phyloP scores from a whole-genome alignment of 2,329 filamentous ascomycete genomes.

The Mycogone perniciosa region DNA sequence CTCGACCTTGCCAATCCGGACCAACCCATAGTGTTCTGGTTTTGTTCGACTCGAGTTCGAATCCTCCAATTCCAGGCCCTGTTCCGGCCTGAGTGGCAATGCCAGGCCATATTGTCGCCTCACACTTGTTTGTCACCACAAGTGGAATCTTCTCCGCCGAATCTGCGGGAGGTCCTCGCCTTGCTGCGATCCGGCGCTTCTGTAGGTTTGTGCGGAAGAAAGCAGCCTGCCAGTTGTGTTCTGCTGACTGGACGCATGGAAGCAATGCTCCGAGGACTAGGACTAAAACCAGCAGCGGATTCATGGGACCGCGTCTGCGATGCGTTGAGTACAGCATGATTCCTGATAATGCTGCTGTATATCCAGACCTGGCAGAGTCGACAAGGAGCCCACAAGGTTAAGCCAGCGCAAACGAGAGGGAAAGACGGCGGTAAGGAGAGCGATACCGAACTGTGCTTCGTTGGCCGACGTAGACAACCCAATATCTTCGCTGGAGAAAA shows the following conservation, averaged over 20 bases:
- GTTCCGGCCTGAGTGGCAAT: slow-evolving; percentile 66
- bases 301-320: slow-evolving; percentile 13
- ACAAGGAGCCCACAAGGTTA: background rate
- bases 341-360: background rate
- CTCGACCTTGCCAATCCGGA: slow-evolving; percentile 69
- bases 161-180: slow-evolving; percentile 26
- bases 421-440: background rate
- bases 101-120: slow-evolving; percentile 67
- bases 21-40: slow-evolving; percentile 59
- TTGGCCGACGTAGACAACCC: no score
- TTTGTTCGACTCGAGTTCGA: slow-evolving; percentile 54
- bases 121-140: slow-evolving; percentile 65
- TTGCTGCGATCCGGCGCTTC: slow-evolving; percentile 20
- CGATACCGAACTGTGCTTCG: background rate
- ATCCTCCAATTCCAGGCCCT: slow-evolving; percentile 61
- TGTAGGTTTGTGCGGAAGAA: slow-evolving; percentile 19
- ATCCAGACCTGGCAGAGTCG: background rate
- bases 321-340: slow-evolving; percentile 1
- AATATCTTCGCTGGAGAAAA: background rate
- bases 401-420: background rate
- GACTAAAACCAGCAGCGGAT: slow-evolving; percentile 17
- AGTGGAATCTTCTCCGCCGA: slow-evolving; percentile 48
- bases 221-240: slow-evolving; percentile 22
- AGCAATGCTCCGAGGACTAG: slow-evolving; percentile 19
- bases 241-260: slow-evolving; percentile 13